A percentile compares a stretch with the other conserved stretches of the same genome.
Conservation (phyloP, 1,284 basidiomycete species). For the Boletus mariae region DNA sequence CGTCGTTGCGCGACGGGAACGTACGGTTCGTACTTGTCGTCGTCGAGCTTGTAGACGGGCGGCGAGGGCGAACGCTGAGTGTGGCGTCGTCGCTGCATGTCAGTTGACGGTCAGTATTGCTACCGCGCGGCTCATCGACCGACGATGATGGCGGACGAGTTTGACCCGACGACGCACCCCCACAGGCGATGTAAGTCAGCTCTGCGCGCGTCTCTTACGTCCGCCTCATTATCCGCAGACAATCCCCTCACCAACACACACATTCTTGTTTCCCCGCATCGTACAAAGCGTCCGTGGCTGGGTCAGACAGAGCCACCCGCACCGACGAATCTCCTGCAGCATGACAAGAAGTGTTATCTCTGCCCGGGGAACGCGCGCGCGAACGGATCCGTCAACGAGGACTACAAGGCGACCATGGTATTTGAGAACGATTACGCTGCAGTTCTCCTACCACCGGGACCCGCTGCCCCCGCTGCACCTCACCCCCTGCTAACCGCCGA, state of each 20-base stretch:
- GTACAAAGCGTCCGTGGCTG: constrained; percentile 79
- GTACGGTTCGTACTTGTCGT: constrained; percentile 70
- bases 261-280: constrained; percentile 82
- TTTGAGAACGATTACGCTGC: constrained; percentile 91
- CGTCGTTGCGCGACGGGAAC: constrained; percentile 85
- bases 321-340: constrained; percentile 50
- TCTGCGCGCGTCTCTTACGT: constrained; percentile 1
- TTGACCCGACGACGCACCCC: constrained; percentile 64
- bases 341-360: constrained; percentile 84
- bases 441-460: constrained; percentile 60
- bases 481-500: constrained; percentile 69
- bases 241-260: constrained; percentile 80
- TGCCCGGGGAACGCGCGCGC: constrained; percentile 88
- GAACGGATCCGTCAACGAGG: constrained; percentile 68
- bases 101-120: not conserved
- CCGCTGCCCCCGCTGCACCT: constrained; percentile 40
- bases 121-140: not conserved
- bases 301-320: constrained; percentile 78
- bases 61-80: constrained; percentile 54
- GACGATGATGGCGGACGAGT: constrained; percentile 46
- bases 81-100: constrained; percentile 45
- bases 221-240: constrained; percentile 39
- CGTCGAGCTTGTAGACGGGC: constrained; percentile 53
- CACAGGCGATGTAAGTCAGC: constrained; percentile 63
- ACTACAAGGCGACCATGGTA: constrained; percentile 66